A percentile compares a stretch with the other conserved stretches of the same genome.
These are phyloP conservation scores for Pyricularia sp. DNA, from an alignment of 2,329 filamentous ascomycete species.

Conservation along the genomic window DNA sequence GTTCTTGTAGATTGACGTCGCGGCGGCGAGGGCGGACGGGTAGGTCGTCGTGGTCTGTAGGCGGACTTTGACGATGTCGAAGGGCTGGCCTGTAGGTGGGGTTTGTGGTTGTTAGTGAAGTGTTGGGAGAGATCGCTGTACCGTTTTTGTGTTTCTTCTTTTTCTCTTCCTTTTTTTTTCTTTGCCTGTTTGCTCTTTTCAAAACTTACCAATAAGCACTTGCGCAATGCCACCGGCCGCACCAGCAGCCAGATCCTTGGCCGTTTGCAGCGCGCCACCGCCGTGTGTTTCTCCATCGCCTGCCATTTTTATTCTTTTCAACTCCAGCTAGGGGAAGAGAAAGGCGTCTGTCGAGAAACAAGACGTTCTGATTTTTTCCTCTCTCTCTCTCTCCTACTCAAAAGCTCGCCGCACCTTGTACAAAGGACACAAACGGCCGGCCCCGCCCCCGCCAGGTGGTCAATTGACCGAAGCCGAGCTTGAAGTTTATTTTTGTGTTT, in stretches of 20 bases:
- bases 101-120: not conserved
- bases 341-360: not conserved
- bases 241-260: constrained; percentile 87
- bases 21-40: constrained; percentile 69
- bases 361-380: not conserved
- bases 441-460: not conserved
- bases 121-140: not conserved
- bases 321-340: not conserved
- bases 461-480: not conserved
- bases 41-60: constrained; percentile 84
- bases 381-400: not conserved
- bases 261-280: constrained; percentile 44
- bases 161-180: not conserved
- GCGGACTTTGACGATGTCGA: constrained; percentile 95
- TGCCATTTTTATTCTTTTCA: constrained; percentile 7
- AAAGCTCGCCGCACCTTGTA: not conserved
- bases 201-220: constrained; percentile 78
- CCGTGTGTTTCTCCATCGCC: constrained; percentile 25
- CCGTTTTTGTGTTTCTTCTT: not conserved
- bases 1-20: constrained; percentile 72
- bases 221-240: constrained; percentile 89
- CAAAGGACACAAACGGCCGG: not conserved
- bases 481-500: not conserved
- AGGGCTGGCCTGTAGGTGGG: constrained; percentile 45
- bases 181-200: not conserved